Evolutionary conservation across 768 basidiomycete genomes (phyloP), one percentile per base, ranked within the genome.

Genomic region (Polyporus arcularius): DNA sequence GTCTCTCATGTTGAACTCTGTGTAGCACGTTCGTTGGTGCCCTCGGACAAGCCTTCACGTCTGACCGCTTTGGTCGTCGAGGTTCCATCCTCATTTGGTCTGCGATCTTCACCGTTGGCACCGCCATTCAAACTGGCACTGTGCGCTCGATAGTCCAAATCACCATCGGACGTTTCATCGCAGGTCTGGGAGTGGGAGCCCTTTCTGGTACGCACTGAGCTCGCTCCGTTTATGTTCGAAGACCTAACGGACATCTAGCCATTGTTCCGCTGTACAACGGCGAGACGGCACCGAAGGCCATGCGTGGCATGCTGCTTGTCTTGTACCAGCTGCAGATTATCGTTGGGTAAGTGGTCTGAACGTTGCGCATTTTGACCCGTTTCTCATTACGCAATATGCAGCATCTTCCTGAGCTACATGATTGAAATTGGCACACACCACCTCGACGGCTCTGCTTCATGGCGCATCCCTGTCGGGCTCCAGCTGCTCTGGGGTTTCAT

Each of bases 241-340:
- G 12, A 26, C 39, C 48, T n/a, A 30, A 18, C 16, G 15, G 7
- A 4, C n/a, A n/a, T 39, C 2, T 59, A 66, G 71, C 64, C 46
- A 68, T 67, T 61, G 72, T 70, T 6, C 74, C 72, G 10, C 63
- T 92, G 7, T 92, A 91, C 71, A 90, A 88, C 63, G 89, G 90
- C 41, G 90, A 92, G 73, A 88, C 89, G 0, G 83, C 89, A 0
- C 90, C 90, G 0, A 90, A 90, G 68, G 80, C 83, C 1, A 79
- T 92, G 58, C 83, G 90, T 68, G 91, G 90, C 8, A 82, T 87
- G 18, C 84, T 79, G 10, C 75, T 93, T 31, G 88, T 89, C 2
- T 74, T 92, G 16, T 92, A 92, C 67, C 90, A 92, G 68, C 76
- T 91, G 12, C 88, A 90, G 70, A 89, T 92, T 62, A 89, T 90